These are phyloP conservation scores for Akanthomyces lecanii DNA, from an alignment of 2,329 filamentous ascomycete genomes.

Conservation along the genomic window DNA sequence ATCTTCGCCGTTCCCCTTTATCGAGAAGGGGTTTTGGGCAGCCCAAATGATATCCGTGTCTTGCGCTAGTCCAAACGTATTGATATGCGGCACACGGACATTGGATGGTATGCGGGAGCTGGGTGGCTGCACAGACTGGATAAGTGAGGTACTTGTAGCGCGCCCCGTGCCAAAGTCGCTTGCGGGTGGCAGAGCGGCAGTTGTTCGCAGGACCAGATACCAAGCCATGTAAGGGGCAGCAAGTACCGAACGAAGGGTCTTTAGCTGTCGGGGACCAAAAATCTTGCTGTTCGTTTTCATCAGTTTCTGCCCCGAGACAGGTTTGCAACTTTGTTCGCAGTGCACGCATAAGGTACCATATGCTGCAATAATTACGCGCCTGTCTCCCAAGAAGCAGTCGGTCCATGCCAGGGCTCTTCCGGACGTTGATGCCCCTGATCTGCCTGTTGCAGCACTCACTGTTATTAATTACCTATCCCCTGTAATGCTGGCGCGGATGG, in stretches of 20 bases:
- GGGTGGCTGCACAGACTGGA: neutral
- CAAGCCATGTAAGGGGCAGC: neutral
- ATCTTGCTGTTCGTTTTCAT: neutral
- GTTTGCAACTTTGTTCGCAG: too few species aligned
- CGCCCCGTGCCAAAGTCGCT: slow-evolving; percentile 3
- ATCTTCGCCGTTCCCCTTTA: neutral
- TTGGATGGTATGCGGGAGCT: neutral
- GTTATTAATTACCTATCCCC: neutral
- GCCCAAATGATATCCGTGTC: too few species aligned
- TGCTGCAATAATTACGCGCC: too few species aligned
- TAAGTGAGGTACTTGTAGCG: neutral
- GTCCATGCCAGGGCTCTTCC: too few species aligned
- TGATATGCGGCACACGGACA: neutral
- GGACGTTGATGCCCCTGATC: too few species aligned
- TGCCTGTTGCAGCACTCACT: neutral
- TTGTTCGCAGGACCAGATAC: neutral
- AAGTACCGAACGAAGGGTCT: neutral
- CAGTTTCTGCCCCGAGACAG: too few species aligned
- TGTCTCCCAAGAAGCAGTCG: too few species aligned
- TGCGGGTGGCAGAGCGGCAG: neutral
- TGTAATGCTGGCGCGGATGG: neutral
- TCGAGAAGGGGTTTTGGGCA: too few species aligned
- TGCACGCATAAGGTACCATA: too few species aligned
- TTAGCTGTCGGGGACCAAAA: neutral
- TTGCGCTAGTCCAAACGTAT: neutral